phyloP scores from a whole-genome alignment of 2,329 filamentous ascomycete genomes.

The Bretziella fagacearum region DNA sequence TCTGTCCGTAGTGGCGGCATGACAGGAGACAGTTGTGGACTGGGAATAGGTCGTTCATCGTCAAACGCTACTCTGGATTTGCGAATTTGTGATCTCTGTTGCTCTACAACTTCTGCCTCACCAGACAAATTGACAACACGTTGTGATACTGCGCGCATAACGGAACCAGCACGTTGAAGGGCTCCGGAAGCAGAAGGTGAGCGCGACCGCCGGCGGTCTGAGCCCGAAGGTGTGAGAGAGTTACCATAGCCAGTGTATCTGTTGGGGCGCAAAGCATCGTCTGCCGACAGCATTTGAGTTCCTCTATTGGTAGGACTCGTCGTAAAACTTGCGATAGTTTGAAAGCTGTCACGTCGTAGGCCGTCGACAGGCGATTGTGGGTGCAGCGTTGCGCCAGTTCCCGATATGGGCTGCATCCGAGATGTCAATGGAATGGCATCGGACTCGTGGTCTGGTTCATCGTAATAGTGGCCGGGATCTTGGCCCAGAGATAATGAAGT shows the following conservation, averaged over 20 bases:
- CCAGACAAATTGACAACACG: constrained; percentile 96
- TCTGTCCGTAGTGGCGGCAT: constrained; percentile 24
- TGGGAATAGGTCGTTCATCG: constrained; percentile 31
- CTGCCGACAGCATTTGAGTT: constrained; percentile 12
- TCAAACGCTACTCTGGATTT: constrained; percentile 40
- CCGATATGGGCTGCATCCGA: constrained; percentile 36
- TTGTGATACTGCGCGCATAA: constrained; percentile 78
- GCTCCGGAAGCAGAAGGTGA: constrained; percentile 48
- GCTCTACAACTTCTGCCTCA: constrained; percentile 68
- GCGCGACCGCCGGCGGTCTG: constrained; percentile 37
- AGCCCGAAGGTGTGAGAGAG: constrained; percentile 32
- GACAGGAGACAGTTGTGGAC: constrained; percentile 17
- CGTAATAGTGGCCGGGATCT: constrained; percentile 7
- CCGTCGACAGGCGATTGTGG: constrained; percentile 25
- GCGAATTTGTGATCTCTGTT: constrained; percentile 44
- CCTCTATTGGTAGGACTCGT: constrained; percentile 29
- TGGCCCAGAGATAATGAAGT: constrained; percentile 19
- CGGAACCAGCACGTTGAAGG: constrained; percentile 52
- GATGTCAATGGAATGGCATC: constrained; percentile 34
- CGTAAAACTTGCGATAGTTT: constrained; percentile 37
- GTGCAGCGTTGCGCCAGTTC: constrained; percentile 25
- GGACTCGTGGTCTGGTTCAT: constrained; percentile 12
- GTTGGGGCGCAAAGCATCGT: constrained; percentile 13
- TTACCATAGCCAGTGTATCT: constrained; percentile 31
- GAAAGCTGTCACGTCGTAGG: constrained; percentile 36